phyloP scores from a whole-genome alignment of 2,329 filamentous ascomycete genomes.

The Domatiomyces globalis region DNA sequence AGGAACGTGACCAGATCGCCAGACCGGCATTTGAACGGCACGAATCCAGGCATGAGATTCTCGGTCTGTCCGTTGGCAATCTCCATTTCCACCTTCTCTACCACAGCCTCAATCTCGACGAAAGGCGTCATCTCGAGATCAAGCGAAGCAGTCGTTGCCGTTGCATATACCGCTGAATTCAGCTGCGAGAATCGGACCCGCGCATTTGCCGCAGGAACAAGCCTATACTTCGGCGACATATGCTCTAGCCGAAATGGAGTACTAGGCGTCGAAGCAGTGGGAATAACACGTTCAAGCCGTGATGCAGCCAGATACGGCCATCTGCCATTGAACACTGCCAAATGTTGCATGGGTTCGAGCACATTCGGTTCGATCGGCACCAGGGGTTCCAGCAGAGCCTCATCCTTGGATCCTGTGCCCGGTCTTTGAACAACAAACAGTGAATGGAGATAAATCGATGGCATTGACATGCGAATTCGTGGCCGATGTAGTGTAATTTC shows the following conservation, averaged over 20 bases:
- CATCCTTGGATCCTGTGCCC: conserved; percentile 30
- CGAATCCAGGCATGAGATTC: conserved; percentile 25
- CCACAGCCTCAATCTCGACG: conserved; percentile 34
- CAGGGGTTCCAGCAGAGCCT: conserved; percentile 37
- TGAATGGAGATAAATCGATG: conserved; percentile 38
- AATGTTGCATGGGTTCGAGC: conserved; percentile 39
- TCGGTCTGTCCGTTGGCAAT: conserved; percentile 36
- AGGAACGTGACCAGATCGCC: conserved; percentile 45
- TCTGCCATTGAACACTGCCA: conserved; percentile 33
- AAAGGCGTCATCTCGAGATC: conserved; percentile 44
- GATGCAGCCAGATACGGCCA: conserved; percentile 44
- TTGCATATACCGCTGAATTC: conserved; percentile 28
- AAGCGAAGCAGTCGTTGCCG: conserved; percentile 39
- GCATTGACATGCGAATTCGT: conserved; percentile 40
- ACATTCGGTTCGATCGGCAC: conserved; percentile 45
- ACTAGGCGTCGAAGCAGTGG: conserved; percentile 35
- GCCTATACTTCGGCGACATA: conserved; percentile 39
- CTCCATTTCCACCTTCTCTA: conserved; percentile 35
- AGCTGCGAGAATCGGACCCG: conserved; percentile 41
- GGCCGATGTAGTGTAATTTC: conserved; percentile 31
- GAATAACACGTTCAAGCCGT: conserved; percentile 42
- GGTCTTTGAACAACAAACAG: neutral
- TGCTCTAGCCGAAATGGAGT: conserved; percentile 40
- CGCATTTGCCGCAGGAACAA: conserved; percentile 42
- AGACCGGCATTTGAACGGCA: conserved; percentile 33